A percentile compares a stretch with the other conserved stretches of the same genome.
Evolutionary conservation across 768 basidiomycete genomes (phyloP).

Genomic region (Auriculariales sp.): DNA sequence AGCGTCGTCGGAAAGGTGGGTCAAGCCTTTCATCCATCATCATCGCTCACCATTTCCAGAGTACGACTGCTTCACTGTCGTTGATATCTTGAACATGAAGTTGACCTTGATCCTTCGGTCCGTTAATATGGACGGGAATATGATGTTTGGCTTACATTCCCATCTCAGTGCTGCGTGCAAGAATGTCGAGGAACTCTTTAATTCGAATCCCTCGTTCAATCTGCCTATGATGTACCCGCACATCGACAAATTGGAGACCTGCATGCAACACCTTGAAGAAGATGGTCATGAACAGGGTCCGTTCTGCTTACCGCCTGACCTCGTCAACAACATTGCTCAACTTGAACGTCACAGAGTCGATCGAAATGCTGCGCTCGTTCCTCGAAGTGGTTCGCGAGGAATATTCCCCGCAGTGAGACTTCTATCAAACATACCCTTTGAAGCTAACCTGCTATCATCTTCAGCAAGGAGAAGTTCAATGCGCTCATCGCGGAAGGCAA

Average conservation of each 20-base stretch:
- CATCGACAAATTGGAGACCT: not conserved
- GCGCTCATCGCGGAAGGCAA: not conserved
- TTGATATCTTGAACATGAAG: not conserved
- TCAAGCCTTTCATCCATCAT: not conserved
- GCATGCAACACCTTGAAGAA: not conserved
- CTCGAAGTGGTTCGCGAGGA: not conserved
- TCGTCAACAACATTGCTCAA: no score
- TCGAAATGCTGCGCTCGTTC: not conserved
- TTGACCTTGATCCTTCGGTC: not conserved
- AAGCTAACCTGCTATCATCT: not conserved
- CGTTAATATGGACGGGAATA: no score
- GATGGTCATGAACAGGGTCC: not conserved
- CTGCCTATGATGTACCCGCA: not conserved
- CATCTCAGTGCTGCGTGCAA: not conserved
- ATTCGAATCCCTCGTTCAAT: not conserved
- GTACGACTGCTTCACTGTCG: not conserved
- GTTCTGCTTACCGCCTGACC: no score
- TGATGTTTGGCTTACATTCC: no score
- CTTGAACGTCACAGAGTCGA: not conserved
- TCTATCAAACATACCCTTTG: not conserved
- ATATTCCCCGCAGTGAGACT: not conserved
- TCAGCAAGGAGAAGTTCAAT: not conserved
- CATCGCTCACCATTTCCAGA: not conserved
- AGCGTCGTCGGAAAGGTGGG: not conserved
- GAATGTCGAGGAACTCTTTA: not conserved